Conservation (phyloP, 2,329 filamentous ascomycete species). For the Paecilomyces formosus region DNA sequence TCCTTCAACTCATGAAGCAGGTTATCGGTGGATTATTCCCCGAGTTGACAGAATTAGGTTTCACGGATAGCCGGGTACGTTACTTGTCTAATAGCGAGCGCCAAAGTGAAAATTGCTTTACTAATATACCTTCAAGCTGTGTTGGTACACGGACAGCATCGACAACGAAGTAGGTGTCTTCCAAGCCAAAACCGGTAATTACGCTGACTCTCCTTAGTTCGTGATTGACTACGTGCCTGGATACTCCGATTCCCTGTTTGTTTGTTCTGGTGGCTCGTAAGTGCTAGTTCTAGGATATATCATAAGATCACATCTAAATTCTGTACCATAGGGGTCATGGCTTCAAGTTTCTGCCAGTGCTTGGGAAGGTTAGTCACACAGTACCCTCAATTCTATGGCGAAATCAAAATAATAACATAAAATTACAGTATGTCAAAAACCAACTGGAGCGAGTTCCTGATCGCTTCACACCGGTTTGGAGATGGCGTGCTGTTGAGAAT, state of each 20-base stretch:
- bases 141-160: slow-evolving; percentile 16
- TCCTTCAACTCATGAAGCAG: too few species aligned
- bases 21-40: slow-evolving; percentile 1
- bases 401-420: neutral
- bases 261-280: slow-evolving; percentile 15
- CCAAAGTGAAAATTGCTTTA: too few species aligned
- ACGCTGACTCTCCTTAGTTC: slow-evolving; percentile 3
- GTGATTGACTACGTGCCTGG: slow-evolving; percentile 17
- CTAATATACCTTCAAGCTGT: neutral
- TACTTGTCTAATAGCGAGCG: too few species aligned
- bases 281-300: too few species aligned
- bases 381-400: neutral
- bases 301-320: too few species aligned
- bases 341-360: slow-evolving; percentile 23
- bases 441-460: too few species aligned
- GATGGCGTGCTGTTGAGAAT: neutral
- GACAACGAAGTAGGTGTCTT: slow-evolving; percentile 6
- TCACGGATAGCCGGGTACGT: slow-evolving; percentile 7
- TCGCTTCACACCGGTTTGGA: neutral
- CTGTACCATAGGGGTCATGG: slow-evolving; percentile 15
- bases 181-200: too few species aligned
- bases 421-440: too few species aligned
- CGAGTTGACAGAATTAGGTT: slow-evolving; percentile 15
- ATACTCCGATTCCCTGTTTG: slow-evolving; percentile 13
- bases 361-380: slow-evolving; percentile 11